Percentiles rank a stretch among this genome's conserved stretches.
Conservation (phyloP, 2,329 filamentous ascomycete species). For the Cryphonectria japonica region DNA sequence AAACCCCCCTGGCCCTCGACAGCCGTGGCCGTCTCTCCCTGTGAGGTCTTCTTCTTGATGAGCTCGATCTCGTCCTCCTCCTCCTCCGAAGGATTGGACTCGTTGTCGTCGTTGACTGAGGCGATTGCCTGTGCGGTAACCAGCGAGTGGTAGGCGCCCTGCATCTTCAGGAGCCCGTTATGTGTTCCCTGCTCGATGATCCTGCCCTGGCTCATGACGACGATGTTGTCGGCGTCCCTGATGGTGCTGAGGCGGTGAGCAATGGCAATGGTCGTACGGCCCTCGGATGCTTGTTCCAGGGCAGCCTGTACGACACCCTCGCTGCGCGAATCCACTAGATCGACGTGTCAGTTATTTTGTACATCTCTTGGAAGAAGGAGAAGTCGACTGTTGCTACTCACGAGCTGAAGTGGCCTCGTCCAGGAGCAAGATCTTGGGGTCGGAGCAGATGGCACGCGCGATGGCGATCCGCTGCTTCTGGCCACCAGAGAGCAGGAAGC, state of each 20-base stretch:
- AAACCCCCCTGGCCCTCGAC: constrained; percentile 39
- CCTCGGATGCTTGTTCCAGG: constrained; percentile 80
- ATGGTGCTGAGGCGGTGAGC: constrained; percentile 95
- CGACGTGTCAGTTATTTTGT: constrained; percentile 37
- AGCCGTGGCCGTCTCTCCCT: constrained; percentile 41
- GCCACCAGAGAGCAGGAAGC: constrained; percentile 88
- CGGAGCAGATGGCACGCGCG: constrained; percentile 84
- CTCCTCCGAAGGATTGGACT: constrained; percentile 54
- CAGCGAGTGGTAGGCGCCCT: constrained; percentile 79
- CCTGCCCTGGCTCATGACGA: constrained; percentile 83
- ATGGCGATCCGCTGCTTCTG: constrained; percentile 98
- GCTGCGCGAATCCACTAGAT: constrained; percentile 86
- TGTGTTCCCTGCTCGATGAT: constrained; percentile 94
- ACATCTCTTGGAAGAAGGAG: not conserved
- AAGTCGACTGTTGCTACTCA: constrained; percentile 10
- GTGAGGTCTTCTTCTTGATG: constrained; percentile 50
- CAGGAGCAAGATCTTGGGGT: constrained; percentile 88
- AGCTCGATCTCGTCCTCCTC: constrained; percentile 54
- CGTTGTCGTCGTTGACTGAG: constrained; percentile 58
- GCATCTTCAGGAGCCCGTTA: constrained; percentile 70
- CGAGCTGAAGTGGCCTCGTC: constrained; percentile 77
- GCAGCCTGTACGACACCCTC: constrained; percentile 94
- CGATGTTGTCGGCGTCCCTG: constrained; percentile 91
- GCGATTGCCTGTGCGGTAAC: constrained; percentile 88
- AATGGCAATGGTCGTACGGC: constrained; percentile 93